Percentiles rank a stretch among this genome's conserved stretches.
Conservation (phyloP, 768 basidiomycete species). For the Lactifluus volemus region DNA sequence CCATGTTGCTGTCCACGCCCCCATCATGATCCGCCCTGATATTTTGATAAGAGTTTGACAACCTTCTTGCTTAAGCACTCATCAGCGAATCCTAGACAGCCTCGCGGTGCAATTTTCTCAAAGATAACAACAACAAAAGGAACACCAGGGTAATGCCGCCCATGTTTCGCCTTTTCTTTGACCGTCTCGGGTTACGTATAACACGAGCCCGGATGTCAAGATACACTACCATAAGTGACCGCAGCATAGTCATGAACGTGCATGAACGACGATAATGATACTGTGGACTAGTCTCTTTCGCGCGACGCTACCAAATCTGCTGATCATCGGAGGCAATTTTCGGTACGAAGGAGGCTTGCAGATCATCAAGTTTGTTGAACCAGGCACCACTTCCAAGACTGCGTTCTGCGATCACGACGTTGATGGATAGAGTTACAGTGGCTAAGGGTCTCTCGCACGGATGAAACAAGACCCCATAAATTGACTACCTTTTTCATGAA, state of each 20-base stretch:
- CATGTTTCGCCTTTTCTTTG: not conserved
- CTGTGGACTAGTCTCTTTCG: not conserved
- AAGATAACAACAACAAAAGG: not conserved
- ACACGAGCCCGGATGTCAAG: not conserved
- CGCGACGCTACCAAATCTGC: not conserved
- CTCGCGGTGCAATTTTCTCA: not conserved
- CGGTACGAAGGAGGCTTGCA: not conserved
- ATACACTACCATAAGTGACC: not conserved
- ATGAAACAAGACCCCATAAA: not conserved
- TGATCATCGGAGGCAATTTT: not conserved
- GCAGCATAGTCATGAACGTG: no score
- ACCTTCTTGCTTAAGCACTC: conserved; percentile 3
- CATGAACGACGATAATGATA: not conserved
- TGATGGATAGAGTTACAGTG: not conserved
- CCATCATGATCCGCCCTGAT: not conserved
- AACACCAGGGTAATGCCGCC: not conserved
- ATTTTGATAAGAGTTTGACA: conserved; percentile 6
- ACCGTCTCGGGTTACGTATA: not conserved
- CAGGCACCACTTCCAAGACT: not conserved
- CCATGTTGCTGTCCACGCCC: not conserved
- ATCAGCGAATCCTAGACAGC: not conserved
- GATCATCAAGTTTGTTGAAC: not conserved
- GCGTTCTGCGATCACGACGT: not conserved
- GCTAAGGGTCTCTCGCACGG: not conserved
- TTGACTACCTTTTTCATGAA: not conserved